Conservation (phyloP, 257 asterid genomes). For the Euphrasia confusa region DNA sequence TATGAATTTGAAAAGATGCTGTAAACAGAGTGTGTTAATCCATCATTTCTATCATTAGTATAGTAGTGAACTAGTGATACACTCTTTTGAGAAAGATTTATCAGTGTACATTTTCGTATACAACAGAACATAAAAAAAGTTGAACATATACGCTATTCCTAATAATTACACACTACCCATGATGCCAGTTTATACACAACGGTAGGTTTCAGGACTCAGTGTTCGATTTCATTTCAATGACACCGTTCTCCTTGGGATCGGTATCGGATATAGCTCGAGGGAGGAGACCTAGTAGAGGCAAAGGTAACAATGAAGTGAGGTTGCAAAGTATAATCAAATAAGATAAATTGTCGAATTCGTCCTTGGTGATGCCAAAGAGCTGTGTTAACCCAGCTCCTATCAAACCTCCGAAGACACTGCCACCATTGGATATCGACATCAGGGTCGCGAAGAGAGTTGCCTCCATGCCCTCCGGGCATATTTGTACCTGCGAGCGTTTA, state of each 20-base stretch:
- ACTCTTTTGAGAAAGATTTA: too few relatives aligned
- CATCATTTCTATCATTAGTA: too few relatives aligned
- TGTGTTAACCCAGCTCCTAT: conserved; percentile 84
- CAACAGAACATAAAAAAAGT: too few relatives aligned
- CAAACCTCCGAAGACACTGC: conserved; percentile 73
- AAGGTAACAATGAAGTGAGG: conserved; percentile 75
- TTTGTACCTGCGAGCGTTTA: conserved; percentile 47
- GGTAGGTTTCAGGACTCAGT: conserved; percentile 26
- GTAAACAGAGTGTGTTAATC: too few relatives aligned
- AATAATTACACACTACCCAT: too few relatives aligned
- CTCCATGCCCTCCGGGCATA: conserved; percentile 88
- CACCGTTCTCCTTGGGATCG: conserved; percentile 34
- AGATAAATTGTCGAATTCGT: conserved; percentile 58
- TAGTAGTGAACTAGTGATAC: too few relatives aligned
- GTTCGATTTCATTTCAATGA: conserved; percentile 49
- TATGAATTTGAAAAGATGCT: too few relatives aligned
- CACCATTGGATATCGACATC: conserved; percentile 82
- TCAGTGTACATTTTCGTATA: too few relatives aligned
- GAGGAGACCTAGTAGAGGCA: conserved; percentile 80
- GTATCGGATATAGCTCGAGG: conserved; percentile 42
- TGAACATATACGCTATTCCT: background rate
- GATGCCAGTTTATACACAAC: background rate
- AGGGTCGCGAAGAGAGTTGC: conserved; percentile 90
- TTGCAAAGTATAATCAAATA: conserved; percentile 65
- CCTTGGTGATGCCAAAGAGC: conserved; percentile 72